These are phyloP conservation scores for Dictyostelium intermedium DNA, from an alignment of 78 protist genomes.

Conservation along the genomic window DNA sequence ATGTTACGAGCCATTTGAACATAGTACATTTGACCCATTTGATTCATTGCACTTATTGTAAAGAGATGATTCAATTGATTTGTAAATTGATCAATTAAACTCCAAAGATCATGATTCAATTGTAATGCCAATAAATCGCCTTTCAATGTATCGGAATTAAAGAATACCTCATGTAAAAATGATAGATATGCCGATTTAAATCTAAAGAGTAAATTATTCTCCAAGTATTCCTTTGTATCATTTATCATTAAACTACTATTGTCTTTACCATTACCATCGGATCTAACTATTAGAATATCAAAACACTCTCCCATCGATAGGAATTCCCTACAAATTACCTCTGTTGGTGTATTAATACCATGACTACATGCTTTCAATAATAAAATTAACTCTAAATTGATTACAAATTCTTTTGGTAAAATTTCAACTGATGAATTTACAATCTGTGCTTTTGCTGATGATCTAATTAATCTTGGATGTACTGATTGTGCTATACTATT, in stretches of 20 bases:
- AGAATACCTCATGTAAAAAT: slow-evolving; percentile 61
- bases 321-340: slow-evolving; percentile 65
- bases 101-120: slow-evolving; percentile 54
- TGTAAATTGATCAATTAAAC: slow-evolving; percentile 46
- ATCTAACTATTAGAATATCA: slow-evolving; percentile 14
- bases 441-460: slow-evolving; percentile 51
- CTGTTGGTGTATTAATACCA: slow-evolving; percentile 62
- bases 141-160: slow-evolving; percentile 58
- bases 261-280: slow-evolving; percentile 22
- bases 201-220: slow-evolving; percentile 38
- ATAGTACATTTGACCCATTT: slow-evolving; percentile 13
- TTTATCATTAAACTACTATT: slow-evolving; percentile 17
- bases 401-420: slow-evolving; percentile 52
- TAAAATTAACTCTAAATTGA: slow-evolving; percentile 47
- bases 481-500: background rate
- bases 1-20: slow-evolving; percentile 21
- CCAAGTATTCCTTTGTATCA: slow-evolving; percentile 56
- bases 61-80: slow-evolving; percentile 27
- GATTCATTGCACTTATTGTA: background rate
- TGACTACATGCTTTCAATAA: slow-evolving; percentile 28
- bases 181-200: slow-evolving; percentile 55
- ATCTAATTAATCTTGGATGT: slow-evolving; percentile 41
- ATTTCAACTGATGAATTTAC: slow-evolving; percentile 30
- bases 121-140: slow-evolving; percentile 70
- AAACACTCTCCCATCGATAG: slow-evolving; percentile 60